phyloP scores from a whole-genome alignment of 768 basidiomycete species.

The Lentinula lateritia region DNA sequence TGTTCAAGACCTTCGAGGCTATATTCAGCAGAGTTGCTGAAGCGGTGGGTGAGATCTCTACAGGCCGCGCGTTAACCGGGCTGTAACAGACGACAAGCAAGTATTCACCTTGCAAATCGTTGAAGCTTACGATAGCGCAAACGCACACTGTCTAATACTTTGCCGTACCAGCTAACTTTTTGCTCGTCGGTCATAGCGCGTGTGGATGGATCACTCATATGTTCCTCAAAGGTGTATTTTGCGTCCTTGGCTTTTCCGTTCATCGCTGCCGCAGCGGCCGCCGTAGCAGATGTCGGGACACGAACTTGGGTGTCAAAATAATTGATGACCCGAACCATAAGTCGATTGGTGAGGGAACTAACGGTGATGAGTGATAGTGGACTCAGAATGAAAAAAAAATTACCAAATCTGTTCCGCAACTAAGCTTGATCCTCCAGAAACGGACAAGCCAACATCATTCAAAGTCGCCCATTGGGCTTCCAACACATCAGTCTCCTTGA shows the following conservation, averaged over 20 bases:
- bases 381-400: conserved; percentile 14
- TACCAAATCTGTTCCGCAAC: conserved; percentile 97
- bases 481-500: conserved; percentile 97
- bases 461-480: conserved; percentile 96
- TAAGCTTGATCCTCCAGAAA: conserved; percentile 79
- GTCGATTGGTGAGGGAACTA: conserved; percentile 89
- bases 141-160: conserved; percentile 89
- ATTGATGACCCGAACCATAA: conserved; percentile 88
- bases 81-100: conserved; percentile 2
- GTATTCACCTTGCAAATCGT: conserved; percentile 79
- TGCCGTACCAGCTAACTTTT: conserved; percentile 83
- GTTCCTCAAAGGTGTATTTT: conserved; percentile 28
- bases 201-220: conserved; percentile 27
- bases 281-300: conserved; percentile 34
- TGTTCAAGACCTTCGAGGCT: conserved; percentile 73
- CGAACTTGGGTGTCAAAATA: conserved; percentile 94
- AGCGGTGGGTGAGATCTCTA: conserved; percentile 75
- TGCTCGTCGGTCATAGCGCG: conserved; percentile 77
- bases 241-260: conserved; percentile 10
- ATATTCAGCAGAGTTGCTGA: conserved; percentile 93
- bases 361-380: not conserved
- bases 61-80: conserved; percentile 1
- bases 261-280: conserved; percentile 22
- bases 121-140: conserved; percentile 91
- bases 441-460: conserved; percentile 85